Evolutionary conservation across 1,284 basidiomycete species (phyloP), one percentile per base, ranked within the genome.

Genomic region (Cutaneotrichosporon dermatis): DNA sequence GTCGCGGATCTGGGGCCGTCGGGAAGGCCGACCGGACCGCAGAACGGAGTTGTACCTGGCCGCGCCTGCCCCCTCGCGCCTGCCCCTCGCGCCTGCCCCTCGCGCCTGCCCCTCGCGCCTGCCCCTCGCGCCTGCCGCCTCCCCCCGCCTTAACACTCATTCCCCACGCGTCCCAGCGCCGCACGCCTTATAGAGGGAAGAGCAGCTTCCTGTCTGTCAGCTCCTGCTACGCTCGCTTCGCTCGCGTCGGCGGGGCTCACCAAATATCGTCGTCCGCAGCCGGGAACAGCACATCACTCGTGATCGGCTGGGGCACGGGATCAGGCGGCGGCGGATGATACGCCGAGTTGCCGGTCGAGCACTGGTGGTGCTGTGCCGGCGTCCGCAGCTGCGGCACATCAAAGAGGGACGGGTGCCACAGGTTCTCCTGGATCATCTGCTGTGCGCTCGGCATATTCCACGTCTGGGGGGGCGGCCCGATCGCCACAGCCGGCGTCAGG

Each of bases 191-290:
- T 13, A 64, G 16, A 3, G 65, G 66, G 58, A 68, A 66, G 3
- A 68, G 55, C n/a, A 63, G 50, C 57, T 66, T 68, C 64, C 63
- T 66, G 54, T n/a, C 9, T 12, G 43, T 61, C 43, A 57, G 59
- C 25, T 25, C 25, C 25, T 25, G 25, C 25, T 25, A 25, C 25
- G 25, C 25, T 25, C 25, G 25, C 25, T 25, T 25, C 25, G 25
- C 25, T 25, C 25, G 25, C 25, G 25, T 25, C 25, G 25, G 25
- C 25, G 25, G 25, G 25, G 63, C 65, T 39, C 40, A 66, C 66
- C 68, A 69, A n/a, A 69, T 66, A 55, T 68, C 63, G 49, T 69
- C 68, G 56, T 69, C 68, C 2, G 58, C 65, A 2, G 62, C 62
- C 0, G 68, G 68, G 59, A 69, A 69, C 7, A 69, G 56, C 49